Percentiles rank a stretch among this genome's conserved stretches.
phyloP scores from a whole-genome alignment of 371 early-diverging fungal species.

The Zychaea mexicana region DNA sequence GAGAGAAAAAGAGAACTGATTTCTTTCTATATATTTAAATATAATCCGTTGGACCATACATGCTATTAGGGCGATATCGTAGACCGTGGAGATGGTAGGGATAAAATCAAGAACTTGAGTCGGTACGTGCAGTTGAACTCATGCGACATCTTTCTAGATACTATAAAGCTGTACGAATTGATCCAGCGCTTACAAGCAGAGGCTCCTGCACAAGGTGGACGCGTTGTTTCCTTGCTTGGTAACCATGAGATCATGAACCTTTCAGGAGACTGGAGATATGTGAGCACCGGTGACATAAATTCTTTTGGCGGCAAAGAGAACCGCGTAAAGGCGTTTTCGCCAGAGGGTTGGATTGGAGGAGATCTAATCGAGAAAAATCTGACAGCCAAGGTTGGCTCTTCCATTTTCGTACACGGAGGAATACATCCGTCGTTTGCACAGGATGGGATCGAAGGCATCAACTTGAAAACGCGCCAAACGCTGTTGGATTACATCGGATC shows the following conservation, averaged over 20 bases:
- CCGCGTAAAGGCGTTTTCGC: conserved; percentile 58
- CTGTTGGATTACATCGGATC: conserved; percentile 31
- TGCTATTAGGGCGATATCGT: conserved; percentile 81
- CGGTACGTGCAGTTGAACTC: no score
- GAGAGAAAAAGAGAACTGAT: not conserved
- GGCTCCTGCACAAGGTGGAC: conserved; percentile 59
- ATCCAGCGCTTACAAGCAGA: conserved; percentile 60
- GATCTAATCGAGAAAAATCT: conserved; percentile 59
- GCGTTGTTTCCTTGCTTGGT: conserved; percentile 59
- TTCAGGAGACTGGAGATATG: conserved; percentile 72
- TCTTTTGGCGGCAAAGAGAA: conserved; percentile 63
- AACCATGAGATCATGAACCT: conserved; percentile 85
- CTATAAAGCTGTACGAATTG: conserved; percentile 66
- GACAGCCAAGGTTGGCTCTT: conserved; percentile 61
- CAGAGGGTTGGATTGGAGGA: conserved; percentile 70
- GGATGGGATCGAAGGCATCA: conserved; percentile 63
- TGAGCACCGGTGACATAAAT: conserved; percentile 60
- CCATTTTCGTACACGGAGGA: conserved; percentile 80
- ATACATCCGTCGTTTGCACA: conserved; percentile 52
- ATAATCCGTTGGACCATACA: no score
- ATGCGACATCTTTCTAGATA: conserved; percentile 42
- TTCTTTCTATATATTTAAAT: no score
- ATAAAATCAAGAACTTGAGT: no score
- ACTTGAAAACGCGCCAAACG: conserved; percentile 44
- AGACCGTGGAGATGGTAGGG: conserved; percentile 56